Evolutionary conservation across 202 grass and related monocot species (phyloP), one percentile per base, ranked within the genome.

Genomic region (Saccharum hybrid): DNA sequence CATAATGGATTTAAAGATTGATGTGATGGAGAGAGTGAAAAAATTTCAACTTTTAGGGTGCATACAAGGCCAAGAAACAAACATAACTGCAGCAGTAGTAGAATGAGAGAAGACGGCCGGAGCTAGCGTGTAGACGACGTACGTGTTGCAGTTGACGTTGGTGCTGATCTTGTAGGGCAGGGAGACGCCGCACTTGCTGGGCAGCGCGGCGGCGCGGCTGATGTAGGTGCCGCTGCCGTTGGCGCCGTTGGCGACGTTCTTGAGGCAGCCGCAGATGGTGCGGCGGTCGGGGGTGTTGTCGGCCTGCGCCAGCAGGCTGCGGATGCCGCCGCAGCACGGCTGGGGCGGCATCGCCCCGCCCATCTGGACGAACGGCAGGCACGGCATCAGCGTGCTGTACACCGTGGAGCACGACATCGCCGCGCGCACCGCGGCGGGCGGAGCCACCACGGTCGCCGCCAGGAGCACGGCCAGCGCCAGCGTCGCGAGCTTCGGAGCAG

Each of bases 251-350:
- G 94, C 94, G 62, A 94, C 82, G 65, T 57, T 90, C 89, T 97
- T 90, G 68, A 97, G 89, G 83, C 94, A 97, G 54, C 59, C 72
- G 76, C 94, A 97, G 41, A 88, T 76, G 52, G 88, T 76, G 59
- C 88, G 91, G 63, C 91, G 91, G 63, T 94, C 91, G 0, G 90
- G 62, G 71, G 80, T 81, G 51, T 79, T 90, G 75, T 54, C 37
- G 31, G 89, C 94, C 41, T 42, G 21, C 4, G 23, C 2, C 51
- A 90, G 56, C 37, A 97, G 89, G 51, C 0, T 34, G 36, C 68
- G 82, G 65, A 97, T 84, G 64, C 94, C 94, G 63, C 31, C n/a
- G 89, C 94, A 97, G 84, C 94, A 97, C 0, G 14, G 18, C 10
- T 15, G 22, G 1, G 86, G 10, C 5, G 86, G 76, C 54, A 36